A percentile compares a stretch with the other conserved stretches of the same genome.
These are phyloP conservation scores for Xylariaceae sp. DNA, from an alignment of 2,329 filamentous ascomycete genomes.

Conservation along the genomic window DNA sequence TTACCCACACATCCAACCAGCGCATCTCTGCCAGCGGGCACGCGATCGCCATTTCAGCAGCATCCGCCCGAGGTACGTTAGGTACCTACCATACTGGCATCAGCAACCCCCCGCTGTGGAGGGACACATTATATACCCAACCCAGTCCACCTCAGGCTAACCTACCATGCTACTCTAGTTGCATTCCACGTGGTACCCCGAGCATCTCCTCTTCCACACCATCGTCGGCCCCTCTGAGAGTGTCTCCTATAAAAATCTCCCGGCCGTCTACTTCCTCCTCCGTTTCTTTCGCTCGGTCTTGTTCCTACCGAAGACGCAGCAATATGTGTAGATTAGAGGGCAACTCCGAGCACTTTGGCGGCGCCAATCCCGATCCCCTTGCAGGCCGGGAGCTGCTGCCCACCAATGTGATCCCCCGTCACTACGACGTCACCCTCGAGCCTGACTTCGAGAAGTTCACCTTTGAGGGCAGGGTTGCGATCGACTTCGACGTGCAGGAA, in stretches of 20 bases:
- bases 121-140: neutral
- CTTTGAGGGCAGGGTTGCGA: conserved; percentile 77
- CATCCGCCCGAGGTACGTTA: conserved; percentile 17
- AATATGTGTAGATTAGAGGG: conserved; percentile 65
- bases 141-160: conserved; percentile 8
- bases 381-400: conserved; percentile 73
- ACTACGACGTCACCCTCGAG: conserved; percentile 90
- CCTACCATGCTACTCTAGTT: conserved; percentile 9
- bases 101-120: conserved; percentile 2
- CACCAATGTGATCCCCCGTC: conserved; percentile 82
- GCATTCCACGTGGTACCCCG: conserved; percentile 10
- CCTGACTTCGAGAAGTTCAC: conserved; percentile 84
- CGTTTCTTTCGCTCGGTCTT: conserved; percentile 42
- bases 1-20: conserved; percentile 5
- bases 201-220: conserved; percentile 20
- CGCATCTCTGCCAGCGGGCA: conserved; percentile 18
- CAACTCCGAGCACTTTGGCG: conserved; percentile 50
- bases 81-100: conserved; percentile 9
- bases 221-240: conserved; percentile 12
- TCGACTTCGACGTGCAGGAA: conserved; percentile 82
- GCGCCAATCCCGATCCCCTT: conserved; percentile 56
- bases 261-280: conserved; percentile 20
- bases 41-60: conserved; percentile 21
- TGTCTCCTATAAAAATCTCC: conserved; percentile 13
- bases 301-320: conserved; percentile 67